Evolutionary conservation across 1,139 yeast genomes (phyloP), one percentile per base, ranked within the genome.

Genomic region (Saccharomyces hybrid): DNA sequence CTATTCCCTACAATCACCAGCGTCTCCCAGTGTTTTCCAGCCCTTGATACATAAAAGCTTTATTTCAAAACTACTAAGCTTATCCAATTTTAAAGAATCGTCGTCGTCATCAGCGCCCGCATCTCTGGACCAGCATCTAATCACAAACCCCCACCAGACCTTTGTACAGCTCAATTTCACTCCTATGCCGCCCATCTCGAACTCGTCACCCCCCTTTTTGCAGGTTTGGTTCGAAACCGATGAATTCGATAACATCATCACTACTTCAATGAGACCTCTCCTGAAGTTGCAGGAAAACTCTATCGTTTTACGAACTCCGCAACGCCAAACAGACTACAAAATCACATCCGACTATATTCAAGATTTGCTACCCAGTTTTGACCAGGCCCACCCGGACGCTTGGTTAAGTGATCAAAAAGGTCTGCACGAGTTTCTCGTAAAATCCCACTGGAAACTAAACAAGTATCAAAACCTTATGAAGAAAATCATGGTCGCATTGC

Each of bases 171-270:
- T 82, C 55, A 75, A 73, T 58, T 79, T 80, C 57, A 63, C 73
- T 4, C 85, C 86, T 38, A 24, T 38, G 24, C 44, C 44, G 12
- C 44, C 12, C 44, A 16, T 12, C 11, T 8, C 24, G 11, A 19
- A 19, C 24, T 19, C 42, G 1, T 14, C 16, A 3, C 38, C 60
- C 4, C 85, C 86, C 2, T 83, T 84, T 1, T 65, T 82, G 19
- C 85, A 81, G 62, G 67, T 82, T 47, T 79, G 84, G 80, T 70
- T 78, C 51, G 79, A 78, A 51, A 67, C 80, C 52, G 78, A 77
- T 59, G 76, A 74, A 26, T 63, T 67, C 26, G 74, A 73, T 21
- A 69, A 62, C 24, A 77, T 79, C 0, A 75, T 76, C 48, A 61
- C 73, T 34, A 76, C 74, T 21, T 70, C 82, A 1, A 55, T 60